Conservation (phyloP, 2,329 filamentous ascomycete species). For the Claviceps quebecensis region DNA sequence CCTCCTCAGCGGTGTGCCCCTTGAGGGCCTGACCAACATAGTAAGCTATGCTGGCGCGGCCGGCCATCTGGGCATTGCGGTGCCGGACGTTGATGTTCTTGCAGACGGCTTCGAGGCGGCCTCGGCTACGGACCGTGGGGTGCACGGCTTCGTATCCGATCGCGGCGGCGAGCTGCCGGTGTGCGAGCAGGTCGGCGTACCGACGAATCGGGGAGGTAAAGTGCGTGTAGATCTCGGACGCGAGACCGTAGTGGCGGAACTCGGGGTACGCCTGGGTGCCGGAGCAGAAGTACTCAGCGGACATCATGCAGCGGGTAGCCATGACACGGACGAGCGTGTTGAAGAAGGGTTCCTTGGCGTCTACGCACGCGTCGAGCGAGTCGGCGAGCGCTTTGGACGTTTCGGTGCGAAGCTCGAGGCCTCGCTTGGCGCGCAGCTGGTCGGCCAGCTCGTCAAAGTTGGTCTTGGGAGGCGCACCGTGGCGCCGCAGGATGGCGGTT, state of each 20-base stretch:
- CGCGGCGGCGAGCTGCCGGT: conserved; percentile 86
- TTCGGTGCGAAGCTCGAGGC: conserved; percentile 66
- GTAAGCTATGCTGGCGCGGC: conserved; percentile 88
- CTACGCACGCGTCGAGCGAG: conserved; percentile 73
- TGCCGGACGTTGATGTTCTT: conserved; percentile 97
- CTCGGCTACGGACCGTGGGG: conserved; percentile 63
- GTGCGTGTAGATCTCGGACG: conserved; percentile 94
- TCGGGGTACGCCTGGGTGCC: conserved; percentile 87
- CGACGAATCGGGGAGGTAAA: conserved; percentile 96
- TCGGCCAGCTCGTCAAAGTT: conserved; percentile 92
- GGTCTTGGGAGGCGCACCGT: conserved; percentile 81
- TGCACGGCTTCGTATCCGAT: conserved; percentile 88
- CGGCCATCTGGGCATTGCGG: conserved; percentile 91
- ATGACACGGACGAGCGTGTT: conserved; percentile 97
- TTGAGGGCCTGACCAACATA: conserved; percentile 95
- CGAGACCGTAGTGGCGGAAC: conserved; percentile 93
- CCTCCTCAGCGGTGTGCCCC: conserved; percentile 60
- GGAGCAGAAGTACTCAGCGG: conserved; percentile 93
- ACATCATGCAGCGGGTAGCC: conserved; percentile 98
- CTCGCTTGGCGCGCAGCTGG: conserved; percentile 78
- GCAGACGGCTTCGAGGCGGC: conserved; percentile 83
- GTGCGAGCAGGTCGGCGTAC: conserved; percentile 91
- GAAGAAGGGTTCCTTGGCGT: conserved; percentile 79
- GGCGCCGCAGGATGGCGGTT: conserved; percentile 83
- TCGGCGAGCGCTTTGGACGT: conserved; percentile 89